Percentiles rank a stretch among this genome's conserved stretches.
phyloP scores from a whole-genome alignment of 306 rosid genomes.

The Argentina anserina region DNA sequence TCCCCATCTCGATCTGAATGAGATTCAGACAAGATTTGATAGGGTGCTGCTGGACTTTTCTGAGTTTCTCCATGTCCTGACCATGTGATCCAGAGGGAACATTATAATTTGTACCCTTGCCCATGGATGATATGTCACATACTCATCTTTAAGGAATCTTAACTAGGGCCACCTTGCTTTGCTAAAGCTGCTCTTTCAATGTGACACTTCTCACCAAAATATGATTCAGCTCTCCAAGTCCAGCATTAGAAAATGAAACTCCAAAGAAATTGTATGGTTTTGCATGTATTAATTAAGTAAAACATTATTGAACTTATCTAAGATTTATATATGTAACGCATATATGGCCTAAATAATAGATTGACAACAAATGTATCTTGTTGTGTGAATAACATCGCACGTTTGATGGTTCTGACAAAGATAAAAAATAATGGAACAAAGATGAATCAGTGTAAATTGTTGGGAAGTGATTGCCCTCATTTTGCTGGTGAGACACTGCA shows the following conservation, averaged over 20 bases:
- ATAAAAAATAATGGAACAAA: background rate
- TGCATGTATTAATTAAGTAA: no score
- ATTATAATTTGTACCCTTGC: slow-evolving; percentile 25
- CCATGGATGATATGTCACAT: slow-evolving; percentile 20
- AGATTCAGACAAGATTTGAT: slow-evolving; percentile 22
- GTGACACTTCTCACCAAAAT: background rate
- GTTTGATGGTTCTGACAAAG: background rate
- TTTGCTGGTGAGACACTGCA: background rate
- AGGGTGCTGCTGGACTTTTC: slow-evolving; percentile 19
- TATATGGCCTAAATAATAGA: no score
- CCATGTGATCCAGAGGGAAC: slow-evolving; percentile 40
- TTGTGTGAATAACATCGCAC: background rate
- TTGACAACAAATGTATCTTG: background rate
- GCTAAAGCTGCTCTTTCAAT: background rate
- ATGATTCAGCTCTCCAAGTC: background rate
- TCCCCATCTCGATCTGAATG: background rate
- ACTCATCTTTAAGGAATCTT: slow-evolving; percentile 36
- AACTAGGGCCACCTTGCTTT: background rate
- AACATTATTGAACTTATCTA: no score
- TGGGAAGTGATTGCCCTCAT: background rate
- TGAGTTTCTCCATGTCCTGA: slow-evolving; percentile 43
- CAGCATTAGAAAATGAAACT: background rate
- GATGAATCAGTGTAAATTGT: background rate
- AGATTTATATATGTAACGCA: no score
- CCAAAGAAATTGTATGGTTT: no score